Evolutionary conservation across 2,329 filamentous ascomycete species (phyloP).

Genomic region (Ophiostoma ulmi): DNA sequence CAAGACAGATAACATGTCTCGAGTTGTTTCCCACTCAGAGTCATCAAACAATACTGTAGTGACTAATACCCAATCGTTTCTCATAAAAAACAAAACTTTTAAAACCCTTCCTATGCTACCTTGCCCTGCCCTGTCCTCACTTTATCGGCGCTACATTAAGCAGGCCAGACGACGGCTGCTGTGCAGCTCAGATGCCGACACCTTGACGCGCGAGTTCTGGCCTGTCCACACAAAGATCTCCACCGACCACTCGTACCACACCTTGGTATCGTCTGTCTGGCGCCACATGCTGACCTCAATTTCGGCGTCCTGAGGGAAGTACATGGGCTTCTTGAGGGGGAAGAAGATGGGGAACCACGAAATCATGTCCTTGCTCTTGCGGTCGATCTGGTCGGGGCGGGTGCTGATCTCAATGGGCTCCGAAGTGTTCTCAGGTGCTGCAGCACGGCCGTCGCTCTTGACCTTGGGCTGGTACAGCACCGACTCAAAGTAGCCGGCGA

Average conservation of each 20-base stretch:
- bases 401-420: conserved; percentile 79
- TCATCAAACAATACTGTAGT: background rate
- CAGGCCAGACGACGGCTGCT: conserved; percentile 66
- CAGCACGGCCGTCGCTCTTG: conserved; percentile 29
- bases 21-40: background rate
- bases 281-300: conserved; percentile 92
- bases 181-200: conserved; percentile 61
- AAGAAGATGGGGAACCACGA: conserved; percentile 99
- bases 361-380: conserved; percentile 96
- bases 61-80: background rate
- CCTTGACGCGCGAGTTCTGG: conserved; percentile 57
- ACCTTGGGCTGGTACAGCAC: conserved; percentile 66
- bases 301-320: conserved; percentile 77
- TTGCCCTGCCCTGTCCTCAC: background rate
- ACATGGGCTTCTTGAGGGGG: conserved; percentile 83
- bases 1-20: conserved; percentile 5
- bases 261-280: conserved; percentile 87
- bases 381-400: conserved; percentile 83
- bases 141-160: conserved; percentile 51
- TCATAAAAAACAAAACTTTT: conserved; percentile 15
- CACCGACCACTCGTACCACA: conserved; percentile 98
- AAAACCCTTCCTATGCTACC: background rate
- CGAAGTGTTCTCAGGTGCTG: conserved; percentile 29
- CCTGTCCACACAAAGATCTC: conserved; percentile 70
- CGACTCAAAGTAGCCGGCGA: conserved; percentile 94